These are phyloP conservation scores for Podila clonocystis DNA, from an alignment of 192 early-diverging fungal species.

Conservation along the genomic window DNA sequence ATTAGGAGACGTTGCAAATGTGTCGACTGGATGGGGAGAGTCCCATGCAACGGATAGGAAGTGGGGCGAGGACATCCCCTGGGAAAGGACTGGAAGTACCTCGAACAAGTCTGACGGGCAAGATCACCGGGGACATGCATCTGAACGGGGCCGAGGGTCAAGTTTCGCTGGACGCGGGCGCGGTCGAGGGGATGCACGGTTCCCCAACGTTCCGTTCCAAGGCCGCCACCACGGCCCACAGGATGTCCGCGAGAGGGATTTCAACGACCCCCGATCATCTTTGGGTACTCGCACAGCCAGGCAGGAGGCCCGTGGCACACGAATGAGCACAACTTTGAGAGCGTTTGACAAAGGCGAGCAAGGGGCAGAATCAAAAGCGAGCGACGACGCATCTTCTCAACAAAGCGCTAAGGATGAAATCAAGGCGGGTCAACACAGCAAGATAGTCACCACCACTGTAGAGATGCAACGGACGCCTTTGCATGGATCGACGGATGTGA, in stretches of 20 bases:
- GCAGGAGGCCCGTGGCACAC: neutral
- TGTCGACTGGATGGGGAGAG: neutral
- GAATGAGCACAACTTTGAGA: neutral
- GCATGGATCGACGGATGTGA: slow-evolving; percentile 1
- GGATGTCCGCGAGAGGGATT: neutral
- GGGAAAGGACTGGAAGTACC: neutral
- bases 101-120: neutral
- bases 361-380: neutral
- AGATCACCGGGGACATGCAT: neutral
- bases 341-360: neutral
- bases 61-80: slow-evolving; percentile 18
- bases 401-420: neutral
- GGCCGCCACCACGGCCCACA: neutral
- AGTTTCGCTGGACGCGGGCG: neutral
- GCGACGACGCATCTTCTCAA: neutral
- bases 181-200: neutral
- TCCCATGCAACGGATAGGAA: neutral
- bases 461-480: neutral
- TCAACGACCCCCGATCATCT: neutral
- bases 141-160: neutral
- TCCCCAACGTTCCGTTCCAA: neutral
- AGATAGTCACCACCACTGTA: neutral
- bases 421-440: too few species aligned
- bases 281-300: neutral
- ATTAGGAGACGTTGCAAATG: neutral